Conservation (phyloP, 2,329 filamentous ascomycete species). For the Penicillium griseofulvum region DNA sequence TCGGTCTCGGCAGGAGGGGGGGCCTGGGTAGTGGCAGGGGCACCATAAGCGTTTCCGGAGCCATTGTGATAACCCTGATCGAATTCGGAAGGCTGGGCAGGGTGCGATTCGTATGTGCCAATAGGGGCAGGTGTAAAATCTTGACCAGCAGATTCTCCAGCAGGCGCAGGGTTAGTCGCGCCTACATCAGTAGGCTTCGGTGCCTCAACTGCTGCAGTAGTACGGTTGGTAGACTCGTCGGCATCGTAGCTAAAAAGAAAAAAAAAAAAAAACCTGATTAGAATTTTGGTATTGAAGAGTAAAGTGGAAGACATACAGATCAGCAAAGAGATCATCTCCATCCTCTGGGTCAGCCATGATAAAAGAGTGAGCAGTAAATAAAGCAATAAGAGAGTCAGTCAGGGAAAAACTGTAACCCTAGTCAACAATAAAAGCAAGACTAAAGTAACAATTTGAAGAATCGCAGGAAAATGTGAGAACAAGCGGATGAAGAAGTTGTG, state of each 20-base stretch:
- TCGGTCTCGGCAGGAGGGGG: constrained; percentile 31
- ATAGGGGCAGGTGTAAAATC: constrained; percentile 32
- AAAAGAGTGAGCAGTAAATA: constrained; percentile 8
- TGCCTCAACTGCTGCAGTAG: constrained; percentile 32
- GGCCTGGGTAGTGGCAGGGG: constrained; percentile 18
- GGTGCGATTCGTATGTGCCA: constrained; percentile 21
- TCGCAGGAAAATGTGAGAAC: background rate
- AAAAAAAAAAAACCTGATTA: constrained; percentile 11
- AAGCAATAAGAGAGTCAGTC: background rate
- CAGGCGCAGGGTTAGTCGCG: constrained; percentile 29
- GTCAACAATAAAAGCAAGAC: background rate
- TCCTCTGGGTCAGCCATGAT: constrained; percentile 77
- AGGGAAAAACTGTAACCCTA: background rate
- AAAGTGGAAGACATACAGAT: constrained; percentile 65
- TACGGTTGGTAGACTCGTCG: constrained; percentile 53
- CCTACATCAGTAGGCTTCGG: constrained; percentile 39
- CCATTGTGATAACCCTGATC: constrained; percentile 28
- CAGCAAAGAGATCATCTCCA: constrained; percentile 93
- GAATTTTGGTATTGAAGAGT: background rate
- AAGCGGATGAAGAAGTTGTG: constrained; percentile 14
- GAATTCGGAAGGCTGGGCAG: constrained; percentile 24
- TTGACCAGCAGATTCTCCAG: constrained; percentile 35
- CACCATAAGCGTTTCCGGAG: constrained; percentile 26
- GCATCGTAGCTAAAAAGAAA: constrained; percentile 61
- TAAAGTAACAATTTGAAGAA: background rate